Percentiles rank a stretch among this genome's conserved stretches.
These are phyloP conservation scores for Corylus americana DNA, from an alignment of 306 rosid species.

Conservation along the genomic window DNA sequence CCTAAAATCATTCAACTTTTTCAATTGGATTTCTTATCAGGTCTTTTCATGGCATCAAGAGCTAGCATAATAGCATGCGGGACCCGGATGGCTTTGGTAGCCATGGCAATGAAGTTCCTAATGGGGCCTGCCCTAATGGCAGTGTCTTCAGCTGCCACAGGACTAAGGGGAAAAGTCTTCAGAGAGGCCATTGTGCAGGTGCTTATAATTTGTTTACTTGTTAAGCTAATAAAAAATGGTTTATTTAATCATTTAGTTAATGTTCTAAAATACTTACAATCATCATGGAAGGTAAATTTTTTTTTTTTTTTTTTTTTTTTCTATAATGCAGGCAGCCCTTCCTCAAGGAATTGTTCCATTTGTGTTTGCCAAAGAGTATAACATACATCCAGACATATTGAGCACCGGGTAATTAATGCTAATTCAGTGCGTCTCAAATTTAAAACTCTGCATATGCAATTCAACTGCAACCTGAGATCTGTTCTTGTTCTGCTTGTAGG, in stretches of 20 bases:
- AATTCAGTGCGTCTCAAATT: constrained; percentile 3
- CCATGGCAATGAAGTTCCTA: constrained; percentile 77
- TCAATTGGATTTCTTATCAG: constrained; percentile 31
- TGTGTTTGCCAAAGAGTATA: constrained; percentile 89
- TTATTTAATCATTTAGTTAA: no score
- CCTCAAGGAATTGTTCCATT: constrained; percentile 99
- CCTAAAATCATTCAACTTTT: neutral
- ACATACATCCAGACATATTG: constrained; percentile 69
- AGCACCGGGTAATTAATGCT: constrained; percentile 75
- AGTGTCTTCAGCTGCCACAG: constrained; percentile 58
- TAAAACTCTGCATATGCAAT: constrained; percentile 3
- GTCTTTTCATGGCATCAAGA: constrained; percentile 82
- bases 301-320: constrained; percentile 1
- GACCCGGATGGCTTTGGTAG: constrained; percentile 54
- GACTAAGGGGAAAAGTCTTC: constrained; percentile 57
- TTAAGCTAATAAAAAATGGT: no score
- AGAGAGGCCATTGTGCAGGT: constrained; percentile 87
- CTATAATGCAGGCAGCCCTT: constrained; percentile 73
- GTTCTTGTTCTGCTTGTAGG: constrained; percentile 53
- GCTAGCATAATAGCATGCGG: constrained; percentile 72
- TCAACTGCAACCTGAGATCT: constrained; percentile 25
- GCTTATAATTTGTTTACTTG: neutral
- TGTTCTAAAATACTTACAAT: neutral
- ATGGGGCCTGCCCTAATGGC: constrained; percentile 87
- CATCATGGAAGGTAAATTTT: neutral